phyloP scores from a whole-genome alignment of 1,139 yeast genomes.

The Saccharomyces hybrid region DNA sequence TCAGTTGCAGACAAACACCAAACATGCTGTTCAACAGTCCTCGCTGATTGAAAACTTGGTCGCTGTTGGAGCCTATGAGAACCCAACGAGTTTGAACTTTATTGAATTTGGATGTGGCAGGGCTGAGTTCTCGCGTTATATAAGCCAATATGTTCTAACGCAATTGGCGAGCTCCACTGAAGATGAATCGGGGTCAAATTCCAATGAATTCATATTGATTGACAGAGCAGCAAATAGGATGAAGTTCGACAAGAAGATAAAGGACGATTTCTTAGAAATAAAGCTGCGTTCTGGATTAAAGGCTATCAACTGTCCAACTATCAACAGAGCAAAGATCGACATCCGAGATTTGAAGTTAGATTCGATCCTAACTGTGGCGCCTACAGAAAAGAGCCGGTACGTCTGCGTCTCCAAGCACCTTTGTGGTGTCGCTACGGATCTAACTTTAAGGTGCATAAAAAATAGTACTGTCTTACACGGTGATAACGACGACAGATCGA shows the following conservation, averaged over 20 bases:
- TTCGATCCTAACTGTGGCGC: slow-evolving; percentile 34
- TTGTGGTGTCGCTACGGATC: slow-evolving; percentile 91
- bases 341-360: slow-evolving; percentile 65
- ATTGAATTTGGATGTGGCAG: slow-evolving; percentile 89
- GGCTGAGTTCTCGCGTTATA: slow-evolving; percentile 69
- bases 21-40: slow-evolving; percentile 78
- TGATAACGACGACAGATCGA: background rate
- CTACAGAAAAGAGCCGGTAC: slow-evolving; percentile 23
- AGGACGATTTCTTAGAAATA: slow-evolving; percentile 40
- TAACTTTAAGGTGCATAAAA: slow-evolving; percentile 60
- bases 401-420: slow-evolving; percentile 78
- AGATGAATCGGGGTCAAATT: background rate
- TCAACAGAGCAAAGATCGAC: slow-evolving; percentile 46
- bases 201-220: slow-evolving; percentile 49
- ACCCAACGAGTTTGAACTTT: slow-evolving; percentile 34
- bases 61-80: slow-evolving; percentile 36
- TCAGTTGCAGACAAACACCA: slow-evolving; percentile 49
- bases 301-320: background rate
- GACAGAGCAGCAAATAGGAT: slow-evolving; percentile 74
- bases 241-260: slow-evolving; percentile 68
- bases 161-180: slow-evolving; percentile 1
- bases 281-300: slow-evolving; percentile 4
- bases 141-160: slow-evolving; percentile 30
- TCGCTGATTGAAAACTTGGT: slow-evolving; percentile 68
- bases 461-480: slow-evolving; percentile 34